Evolutionary conservation across 2,329 filamentous ascomycete genomes (phyloP).

Genomic region (Cytospora piceae): DNA sequence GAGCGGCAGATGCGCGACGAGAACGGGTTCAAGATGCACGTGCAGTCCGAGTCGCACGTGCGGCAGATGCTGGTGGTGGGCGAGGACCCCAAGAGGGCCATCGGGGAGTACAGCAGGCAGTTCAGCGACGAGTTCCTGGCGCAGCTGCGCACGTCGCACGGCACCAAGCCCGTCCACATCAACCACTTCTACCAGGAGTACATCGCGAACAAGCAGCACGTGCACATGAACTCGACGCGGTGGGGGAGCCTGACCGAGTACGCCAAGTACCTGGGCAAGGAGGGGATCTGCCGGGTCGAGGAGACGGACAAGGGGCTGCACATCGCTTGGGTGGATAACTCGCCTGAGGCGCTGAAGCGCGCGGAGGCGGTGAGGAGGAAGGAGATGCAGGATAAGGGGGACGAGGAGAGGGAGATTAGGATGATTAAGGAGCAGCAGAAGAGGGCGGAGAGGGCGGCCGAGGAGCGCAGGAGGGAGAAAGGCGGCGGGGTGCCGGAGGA

Average conservation of each 20-base stretch:
- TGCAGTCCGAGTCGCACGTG: constrained; percentile 81
- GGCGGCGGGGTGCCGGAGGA: constrained; percentile 40
- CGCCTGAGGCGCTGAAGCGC: constrained; percentile 78
- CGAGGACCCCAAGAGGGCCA: constrained; percentile 82
- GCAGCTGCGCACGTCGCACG: constrained; percentile 80
- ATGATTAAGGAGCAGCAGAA: constrained; percentile 84
- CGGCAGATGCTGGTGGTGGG: constrained; percentile 88
- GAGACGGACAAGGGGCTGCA: constrained; percentile 85
- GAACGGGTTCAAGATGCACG: constrained; percentile 91
- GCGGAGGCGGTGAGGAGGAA: constrained; percentile 81
- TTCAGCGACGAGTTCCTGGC: constrained; percentile 80
- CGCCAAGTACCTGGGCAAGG: constrained; percentile 80
- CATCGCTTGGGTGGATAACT: constrained; percentile 90
- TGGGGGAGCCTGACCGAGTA: constrained; percentile 91
- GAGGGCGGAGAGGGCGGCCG: constrained; percentile 67
- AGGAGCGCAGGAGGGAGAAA: constrained; percentile 47
- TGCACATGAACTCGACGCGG: constrained; percentile 92
- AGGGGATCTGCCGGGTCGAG: constrained; percentile 88
- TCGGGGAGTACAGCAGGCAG: constrained; percentile 78
- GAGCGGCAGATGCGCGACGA: constrained; percentile 77
- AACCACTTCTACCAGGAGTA: constrained; percentile 97
- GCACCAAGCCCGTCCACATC: constrained; percentile 84
- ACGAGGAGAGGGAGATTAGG: constrained; percentile 85
- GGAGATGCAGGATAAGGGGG: constrained; percentile 85
- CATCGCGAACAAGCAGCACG: constrained; percentile 82